These are phyloP conservation scores for Chlorophyllum brunneum DNA, from an alignment of 768 basidiomycete genomes.

Conservation along the genomic window DNA sequence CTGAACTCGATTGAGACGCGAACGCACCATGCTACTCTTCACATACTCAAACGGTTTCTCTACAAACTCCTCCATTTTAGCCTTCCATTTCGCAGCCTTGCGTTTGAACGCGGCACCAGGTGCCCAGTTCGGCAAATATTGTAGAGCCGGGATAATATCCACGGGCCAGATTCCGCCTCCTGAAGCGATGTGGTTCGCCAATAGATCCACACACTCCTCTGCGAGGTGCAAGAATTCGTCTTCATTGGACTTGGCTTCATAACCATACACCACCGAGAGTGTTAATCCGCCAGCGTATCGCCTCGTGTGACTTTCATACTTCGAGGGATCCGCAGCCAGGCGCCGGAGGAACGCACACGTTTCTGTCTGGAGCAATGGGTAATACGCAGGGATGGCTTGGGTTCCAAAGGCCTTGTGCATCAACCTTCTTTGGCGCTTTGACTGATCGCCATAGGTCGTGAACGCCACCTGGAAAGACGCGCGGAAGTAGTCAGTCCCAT, in stretches of 20 bases:
- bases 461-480: conserved; percentile 48
- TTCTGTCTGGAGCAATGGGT: conserved; percentile 52
- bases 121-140: conserved; percentile 57
- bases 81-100: conserved; percentile 60
- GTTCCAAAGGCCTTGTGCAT: conserved; percentile 61
- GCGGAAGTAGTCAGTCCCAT: conserved; percentile 10
- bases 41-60: conserved; percentile 60
- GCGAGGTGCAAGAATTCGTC: conserved; percentile 38
- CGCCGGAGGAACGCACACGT: conserved; percentile 55
- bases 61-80: conserved; percentile 59
- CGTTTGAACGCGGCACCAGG: conserved; percentile 66
- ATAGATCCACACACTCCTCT: conserved; percentile 38
- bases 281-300: conserved; percentile 60
- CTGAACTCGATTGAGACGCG: conserved; percentile 1
- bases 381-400: conserved; percentile 49
- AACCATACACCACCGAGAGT: conserved; percentile 59
- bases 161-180: conserved; percentile 47
- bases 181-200: conserved; percentile 37
- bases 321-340: conserved; percentile 41
- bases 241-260: conserved; percentile 34
- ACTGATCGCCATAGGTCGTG: conserved; percentile 59
- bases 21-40: conserved; percentile 52
- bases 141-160: conserved; percentile 47
- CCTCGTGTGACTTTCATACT: conserved; percentile 32
- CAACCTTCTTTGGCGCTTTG: conserved; percentile 61